phyloP scores from a whole-genome alignment of 257 asterid genomes.

The Catharanthus roseus region DNA sequence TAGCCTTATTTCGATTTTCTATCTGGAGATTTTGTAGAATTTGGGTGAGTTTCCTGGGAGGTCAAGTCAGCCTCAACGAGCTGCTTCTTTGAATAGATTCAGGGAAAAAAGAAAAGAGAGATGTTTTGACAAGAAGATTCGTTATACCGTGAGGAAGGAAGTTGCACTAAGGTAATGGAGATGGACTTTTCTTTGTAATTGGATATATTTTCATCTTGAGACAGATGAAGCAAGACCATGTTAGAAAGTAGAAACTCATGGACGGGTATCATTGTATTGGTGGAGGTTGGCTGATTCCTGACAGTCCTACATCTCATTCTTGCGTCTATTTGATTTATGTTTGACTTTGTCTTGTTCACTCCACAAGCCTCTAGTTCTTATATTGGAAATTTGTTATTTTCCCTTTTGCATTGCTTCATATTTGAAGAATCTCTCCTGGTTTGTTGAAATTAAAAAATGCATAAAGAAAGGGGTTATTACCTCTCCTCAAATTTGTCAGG shows the following conservation, averaged over 20 bases:
- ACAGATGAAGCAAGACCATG: neutral
- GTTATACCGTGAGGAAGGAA: conserved; percentile 94
- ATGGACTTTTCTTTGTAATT: neutral
- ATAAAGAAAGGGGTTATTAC: too few species aligned
- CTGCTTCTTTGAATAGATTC: conserved; percentile 86
- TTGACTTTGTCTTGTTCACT: neutral
- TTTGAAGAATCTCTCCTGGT: neutral
- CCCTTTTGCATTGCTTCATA: neutral
- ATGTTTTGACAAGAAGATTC: conserved; percentile 89
- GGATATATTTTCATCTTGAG: neutral
- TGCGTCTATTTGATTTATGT: neutral
- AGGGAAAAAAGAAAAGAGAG: conserved; percentile 94
- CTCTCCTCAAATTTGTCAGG: too few species aligned
- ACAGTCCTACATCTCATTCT: neutral
- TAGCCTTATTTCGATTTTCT: conserved; percentile 13
- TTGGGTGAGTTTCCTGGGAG: conserved; percentile 64
- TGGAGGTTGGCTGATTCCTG: neutral
- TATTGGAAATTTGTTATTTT: neutral
- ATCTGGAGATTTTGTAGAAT: conserved; percentile 36
- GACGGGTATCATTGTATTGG: neutral
- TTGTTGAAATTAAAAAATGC: neutral
- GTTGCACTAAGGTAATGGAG: conserved; percentile 83
- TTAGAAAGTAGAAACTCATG: neutral
- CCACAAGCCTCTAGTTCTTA: neutral
- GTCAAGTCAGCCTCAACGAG: conserved; percentile 83